phyloP scores from a whole-genome alignment of 2,329 filamentous ascomycete genomes.

The Cryphonectria carpinicola region DNA sequence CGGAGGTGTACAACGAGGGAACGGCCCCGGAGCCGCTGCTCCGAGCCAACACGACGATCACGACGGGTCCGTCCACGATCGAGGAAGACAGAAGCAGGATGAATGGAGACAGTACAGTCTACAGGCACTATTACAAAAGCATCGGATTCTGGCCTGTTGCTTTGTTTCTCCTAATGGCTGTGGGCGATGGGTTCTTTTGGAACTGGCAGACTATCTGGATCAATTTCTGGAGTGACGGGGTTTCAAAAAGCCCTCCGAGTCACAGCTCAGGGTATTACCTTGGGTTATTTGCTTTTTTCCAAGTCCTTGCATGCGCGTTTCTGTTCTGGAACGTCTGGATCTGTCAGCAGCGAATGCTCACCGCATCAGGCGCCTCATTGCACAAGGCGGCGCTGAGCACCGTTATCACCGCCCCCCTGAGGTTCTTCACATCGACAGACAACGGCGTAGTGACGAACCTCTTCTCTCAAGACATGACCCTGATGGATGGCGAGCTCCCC shows the following conservation, averaged over 20 bases:
- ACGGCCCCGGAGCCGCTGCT: constrained; percentile 27
- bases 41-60: background rate
- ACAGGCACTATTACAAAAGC: constrained; percentile 41
- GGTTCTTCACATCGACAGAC: constrained; percentile 43
- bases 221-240: constrained; percentile 17
- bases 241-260: constrained; percentile 2
- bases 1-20: background rate
- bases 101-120: constrained; percentile 34
- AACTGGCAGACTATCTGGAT: constrained; percentile 43
- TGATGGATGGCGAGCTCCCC: constrained; percentile 46
- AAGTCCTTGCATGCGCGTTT: constrained; percentile 4
- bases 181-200: constrained; percentile 35
- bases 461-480: constrained; percentile 48
- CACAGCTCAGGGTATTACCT: constrained; percentile 16
- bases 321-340: constrained; percentile 8
- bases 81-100: constrained; percentile 1
- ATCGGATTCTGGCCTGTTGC: constrained; percentile 31
- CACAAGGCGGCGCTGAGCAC: constrained; percentile 38
- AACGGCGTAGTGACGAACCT: constrained; percentile 42
- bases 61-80: background rate
- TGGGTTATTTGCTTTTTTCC: constrained; percentile 20
- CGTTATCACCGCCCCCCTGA: constrained; percentile 39
- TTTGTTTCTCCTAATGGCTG: constrained; percentile 32
- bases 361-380: constrained; percentile 7
- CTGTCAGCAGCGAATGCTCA: constrained; percentile 1